Base-by-base conservation (phyloP, 2,329 filamentous ascomycete species). In the Aureobasidium leucospermi region DNA sequence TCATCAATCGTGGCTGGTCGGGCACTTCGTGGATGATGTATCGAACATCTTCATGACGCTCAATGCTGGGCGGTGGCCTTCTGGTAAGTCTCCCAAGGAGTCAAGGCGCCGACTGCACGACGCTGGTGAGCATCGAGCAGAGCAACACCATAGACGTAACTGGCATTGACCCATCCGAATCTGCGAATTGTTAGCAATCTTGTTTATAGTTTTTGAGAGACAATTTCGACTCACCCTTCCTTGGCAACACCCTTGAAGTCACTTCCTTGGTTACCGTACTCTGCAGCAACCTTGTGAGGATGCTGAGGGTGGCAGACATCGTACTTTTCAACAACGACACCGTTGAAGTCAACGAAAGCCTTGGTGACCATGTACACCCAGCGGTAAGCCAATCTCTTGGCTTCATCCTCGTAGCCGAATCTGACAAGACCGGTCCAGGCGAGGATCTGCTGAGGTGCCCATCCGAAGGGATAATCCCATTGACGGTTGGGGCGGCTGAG, bases 311-410 rank as follows among this genome's bases (percentile, higher is more conserved):
- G 80, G 19, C 93, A 97, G 62, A 99, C 94, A 74, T 99, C 90
- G 77, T 99, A 99, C 78, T 99, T 99, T 76, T 99, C 94, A 6
- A 97, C 94, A 1, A 99, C 93, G 8, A 96, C 91, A 41, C 94
- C 94, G 70, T 97, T 97, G 79, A 93, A 97, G 73, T 99, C 93
- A 62, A 96, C 92, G 76, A 97, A 97, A 0, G 94, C 92, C 75
- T 96, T 96, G 61, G 90, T 96, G 68, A 96, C 91, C 93, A 97
- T 97, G 73, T 92, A 96, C 57, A 96, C 77, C 94, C 94, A 99
- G 74, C 94, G 91, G 75, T 99, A 99, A 0, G 90, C 89, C 64
- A 99, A 76, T 36, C 91, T 81, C 75, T 96, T 89, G 1, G 91
- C 91, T 63, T 96, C 92, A 28, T 93, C 89, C 31, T 87, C 85